A percentile compares a stretch with the other conserved stretches of the same genome.
Evolutionary conservation across 2,329 filamentous ascomycete species (phyloP).

Genomic region (Epichloe uncinata): DNA sequence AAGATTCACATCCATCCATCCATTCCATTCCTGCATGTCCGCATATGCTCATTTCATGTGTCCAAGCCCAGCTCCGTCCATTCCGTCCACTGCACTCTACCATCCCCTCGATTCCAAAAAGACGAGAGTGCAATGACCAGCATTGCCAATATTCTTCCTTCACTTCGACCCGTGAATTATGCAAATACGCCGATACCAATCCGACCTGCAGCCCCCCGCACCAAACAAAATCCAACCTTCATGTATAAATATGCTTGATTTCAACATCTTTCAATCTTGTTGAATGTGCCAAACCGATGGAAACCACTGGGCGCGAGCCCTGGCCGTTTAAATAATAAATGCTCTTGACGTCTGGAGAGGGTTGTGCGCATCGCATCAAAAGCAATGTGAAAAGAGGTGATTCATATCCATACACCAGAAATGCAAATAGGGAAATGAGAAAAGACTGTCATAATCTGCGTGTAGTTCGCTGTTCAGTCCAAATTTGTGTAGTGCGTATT

Average conservation of each 20-base stretch:
- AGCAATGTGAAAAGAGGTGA: not conserved
- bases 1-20: not conserved
- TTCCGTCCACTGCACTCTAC: not conserved
- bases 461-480: not conserved
- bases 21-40: not conserved
- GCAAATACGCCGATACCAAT: not conserved
- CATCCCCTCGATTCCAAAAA: not conserved
- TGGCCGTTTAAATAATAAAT: not conserved
- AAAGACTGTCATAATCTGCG: not conserved
- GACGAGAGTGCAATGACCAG: slow-evolving; percentile 6
- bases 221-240: not conserved
- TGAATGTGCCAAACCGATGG: not conserved
- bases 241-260: not conserved
- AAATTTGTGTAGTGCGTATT: not conserved
- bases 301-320: not conserved
- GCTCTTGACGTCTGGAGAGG: no score
- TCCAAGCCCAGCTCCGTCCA: not conserved
- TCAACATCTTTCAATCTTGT: not conserved
- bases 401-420: no score
- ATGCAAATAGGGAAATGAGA: not conserved
- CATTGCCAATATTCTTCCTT: slow-evolving; percentile 2
- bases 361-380: not conserved
- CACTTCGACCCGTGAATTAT: not conserved
- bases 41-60: not conserved
- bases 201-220: not conserved